These are phyloP conservation scores for Mycena galopus DNA, from an alignment of 768 basidiomycete genomes.

Conservation along the genomic window DNA sequence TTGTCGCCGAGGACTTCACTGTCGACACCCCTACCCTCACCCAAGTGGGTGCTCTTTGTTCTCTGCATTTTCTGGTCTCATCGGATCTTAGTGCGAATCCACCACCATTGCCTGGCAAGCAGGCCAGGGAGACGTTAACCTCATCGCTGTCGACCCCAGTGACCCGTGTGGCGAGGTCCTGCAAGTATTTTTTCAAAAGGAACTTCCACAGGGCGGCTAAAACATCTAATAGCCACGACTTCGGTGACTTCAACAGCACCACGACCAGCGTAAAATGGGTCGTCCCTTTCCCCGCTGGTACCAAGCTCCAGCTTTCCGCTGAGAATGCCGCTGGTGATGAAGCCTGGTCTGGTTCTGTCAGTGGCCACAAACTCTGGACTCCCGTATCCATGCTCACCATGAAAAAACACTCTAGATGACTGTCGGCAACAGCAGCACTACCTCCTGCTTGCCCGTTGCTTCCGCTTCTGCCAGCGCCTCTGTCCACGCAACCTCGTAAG, in stretches of 20 bases:
- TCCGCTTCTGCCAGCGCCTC: constrained; percentile 15
- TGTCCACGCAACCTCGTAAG: constrained; percentile 10
- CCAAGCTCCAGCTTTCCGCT: constrained; percentile 63
- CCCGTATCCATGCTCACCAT: constrained; percentile 11
- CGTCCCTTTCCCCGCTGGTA: constrained; percentile 60
- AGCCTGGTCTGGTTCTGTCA: constrained; percentile 75
- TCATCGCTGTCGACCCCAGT: constrained; percentile 64
- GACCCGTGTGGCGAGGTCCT: constrained; percentile 72
- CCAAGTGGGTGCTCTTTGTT: constrained; percentile 58
- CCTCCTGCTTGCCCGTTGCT: constrained; percentile 50
- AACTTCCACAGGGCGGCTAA: constrained; percentile 3
- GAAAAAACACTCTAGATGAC: constrained; percentile 50
- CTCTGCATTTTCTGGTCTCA: background rate
- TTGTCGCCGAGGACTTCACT: constrained; percentile 62
- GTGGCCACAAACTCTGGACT: constrained; percentile 41
- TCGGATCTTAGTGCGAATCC: constrained; percentile 62
- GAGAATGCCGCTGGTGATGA: constrained; percentile 67
- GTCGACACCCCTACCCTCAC: constrained; percentile 64
- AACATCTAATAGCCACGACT: constrained; percentile 61
- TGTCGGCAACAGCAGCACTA: constrained; percentile 52
- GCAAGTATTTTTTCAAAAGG: constrained; percentile 55
- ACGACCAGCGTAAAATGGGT: constrained; percentile 61
- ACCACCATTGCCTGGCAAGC: constrained; percentile 65
- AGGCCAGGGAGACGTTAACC: constrained; percentile 65
- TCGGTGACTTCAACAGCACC: constrained; percentile 67